A percentile compares a stretch with the other conserved stretches of the same genome.
These are phyloP conservation scores for Talaromyces sp. DNA, from an alignment of 2,329 filamentous ascomycete genomes.

Conservation along the genomic window DNA sequence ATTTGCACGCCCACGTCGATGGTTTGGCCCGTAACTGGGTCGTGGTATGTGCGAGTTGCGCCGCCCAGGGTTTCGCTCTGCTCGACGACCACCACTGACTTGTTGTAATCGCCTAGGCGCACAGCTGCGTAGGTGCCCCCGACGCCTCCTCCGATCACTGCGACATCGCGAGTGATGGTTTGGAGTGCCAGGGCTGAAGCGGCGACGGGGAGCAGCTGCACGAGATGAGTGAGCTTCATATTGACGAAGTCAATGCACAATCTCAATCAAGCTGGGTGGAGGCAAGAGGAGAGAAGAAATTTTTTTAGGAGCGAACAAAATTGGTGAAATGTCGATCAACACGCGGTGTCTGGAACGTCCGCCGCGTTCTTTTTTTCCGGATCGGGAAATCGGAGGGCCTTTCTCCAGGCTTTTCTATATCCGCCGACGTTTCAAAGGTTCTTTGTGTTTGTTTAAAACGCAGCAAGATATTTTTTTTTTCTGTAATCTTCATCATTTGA, in stretches of 20 bases:
- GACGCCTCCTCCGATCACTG: conserved; percentile 25
- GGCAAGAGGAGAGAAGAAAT: not conserved
- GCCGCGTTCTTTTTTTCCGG: not conserved
- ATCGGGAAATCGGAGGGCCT: not conserved
- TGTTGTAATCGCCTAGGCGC: conserved; percentile 19
- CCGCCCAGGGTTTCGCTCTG: conserved; percentile 21
- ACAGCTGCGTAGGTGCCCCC: conserved; percentile 26
- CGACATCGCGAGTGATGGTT: conserved; percentile 19
- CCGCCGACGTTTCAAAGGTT: not conserved
- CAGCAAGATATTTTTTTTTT: no score
- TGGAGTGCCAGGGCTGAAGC: not conserved
- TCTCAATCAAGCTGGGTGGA: not conserved
- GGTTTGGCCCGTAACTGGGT: conserved; percentile 13
- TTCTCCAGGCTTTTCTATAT: not conserved
- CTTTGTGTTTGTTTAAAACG: no score
- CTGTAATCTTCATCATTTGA: no score
- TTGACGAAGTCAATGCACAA: not conserved
- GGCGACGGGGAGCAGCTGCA: not conserved
- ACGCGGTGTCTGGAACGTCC: not conserved
- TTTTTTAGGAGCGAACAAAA: not conserved
- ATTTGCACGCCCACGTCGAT: conserved; percentile 26
- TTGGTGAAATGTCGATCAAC: no score
- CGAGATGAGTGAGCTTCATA: not conserved
- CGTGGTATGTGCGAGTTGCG: conserved; percentile 20
- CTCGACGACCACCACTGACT: conserved; percentile 23